phyloP scores from a whole-genome alignment of 176 grass and related monocot genomes.

The Zoysia pacifica region DNA sequence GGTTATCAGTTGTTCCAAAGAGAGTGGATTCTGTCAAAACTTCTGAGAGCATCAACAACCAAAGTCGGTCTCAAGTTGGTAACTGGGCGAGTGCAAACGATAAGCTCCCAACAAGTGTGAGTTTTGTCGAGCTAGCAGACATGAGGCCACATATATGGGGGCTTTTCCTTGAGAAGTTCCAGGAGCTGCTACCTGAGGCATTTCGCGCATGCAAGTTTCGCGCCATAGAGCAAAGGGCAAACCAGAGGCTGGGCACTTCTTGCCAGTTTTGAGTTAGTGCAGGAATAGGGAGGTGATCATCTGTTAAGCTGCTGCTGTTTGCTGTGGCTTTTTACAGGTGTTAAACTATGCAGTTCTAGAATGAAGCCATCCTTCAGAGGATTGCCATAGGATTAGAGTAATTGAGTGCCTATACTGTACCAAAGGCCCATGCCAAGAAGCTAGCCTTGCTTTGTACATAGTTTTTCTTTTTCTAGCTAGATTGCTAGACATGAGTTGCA shows the following conservation, averaged over 20 bases:
- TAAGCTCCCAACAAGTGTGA: conserved; percentile 55
- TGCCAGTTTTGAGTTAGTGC: conserved; percentile 85
- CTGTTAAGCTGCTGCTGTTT: conserved; percentile 45
- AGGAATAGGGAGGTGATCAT: conserved; percentile 30
- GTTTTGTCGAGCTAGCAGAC: conserved; percentile 72
- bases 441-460: conserved; percentile 58
- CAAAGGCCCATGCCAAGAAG: conserved; percentile 44
- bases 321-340: conserved; percentile 45
- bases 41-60: conserved; percentile 36
- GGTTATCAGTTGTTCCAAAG: conserved; percentile 39
- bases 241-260: conserved; percentile 83
- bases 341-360: conserved; percentile 39
- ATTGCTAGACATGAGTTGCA: conserved; percentile 41
- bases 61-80: conserved; percentile 37
- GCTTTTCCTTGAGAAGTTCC: conserved; percentile 87
- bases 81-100: conserved; percentile 71
- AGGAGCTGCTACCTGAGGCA: conserved; percentile 58
- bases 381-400: conserved; percentile 31
- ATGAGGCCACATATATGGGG: conserved; percentile 64
- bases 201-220: conserved; percentile 45
- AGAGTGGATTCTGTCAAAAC: conserved; percentile 22
- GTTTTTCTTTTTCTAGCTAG: conserved; percentile 39
- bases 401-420: conserved; percentile 29
- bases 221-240: conserved; percentile 51
- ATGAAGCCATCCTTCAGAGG: conserved; percentile 54